A percentile compares a stretch with the other conserved stretches of the same genome.
Conservation (phyloP, 2,329 filamentous ascomycete species). For the Colletotrichum australisinense region DNA sequence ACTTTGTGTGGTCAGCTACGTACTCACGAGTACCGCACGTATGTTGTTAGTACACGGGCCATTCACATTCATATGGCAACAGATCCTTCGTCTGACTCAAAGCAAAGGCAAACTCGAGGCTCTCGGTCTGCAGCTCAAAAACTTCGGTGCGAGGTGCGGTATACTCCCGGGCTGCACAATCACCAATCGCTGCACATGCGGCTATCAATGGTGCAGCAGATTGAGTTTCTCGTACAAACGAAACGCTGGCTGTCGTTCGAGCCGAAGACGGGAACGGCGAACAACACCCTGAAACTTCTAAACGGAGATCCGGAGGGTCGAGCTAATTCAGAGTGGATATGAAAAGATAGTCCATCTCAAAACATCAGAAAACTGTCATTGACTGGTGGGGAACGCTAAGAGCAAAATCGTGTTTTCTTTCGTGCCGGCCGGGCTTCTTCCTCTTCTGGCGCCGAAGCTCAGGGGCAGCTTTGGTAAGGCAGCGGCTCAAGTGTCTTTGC, state of each 20-base stretch:
- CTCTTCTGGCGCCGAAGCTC: background rate
- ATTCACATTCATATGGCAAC: background rate
- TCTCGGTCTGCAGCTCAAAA: background rate
- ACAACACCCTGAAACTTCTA: background rate
- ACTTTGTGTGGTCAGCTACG: conserved; percentile 18
- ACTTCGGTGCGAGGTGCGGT: background rate
- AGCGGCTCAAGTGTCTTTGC: background rate
- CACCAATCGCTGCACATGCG: background rate
- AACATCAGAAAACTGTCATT: background rate
- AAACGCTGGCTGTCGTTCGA: background rate
- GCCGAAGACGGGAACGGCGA: background rate
- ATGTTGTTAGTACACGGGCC: background rate
- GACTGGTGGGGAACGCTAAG: background rate
- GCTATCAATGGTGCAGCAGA: background rate
- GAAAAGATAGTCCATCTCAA: background rate
- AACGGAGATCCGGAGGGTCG: background rate
- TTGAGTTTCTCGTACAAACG: no score
- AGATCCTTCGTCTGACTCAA: conserved; percentile 11
- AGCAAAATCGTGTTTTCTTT: background rate
- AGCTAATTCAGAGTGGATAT: background rate
- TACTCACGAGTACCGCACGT: background rate
- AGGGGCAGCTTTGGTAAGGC: background rate
- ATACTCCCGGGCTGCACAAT: background rate
- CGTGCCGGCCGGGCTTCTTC: background rate
- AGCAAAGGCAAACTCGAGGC: background rate